Evolutionary conservation across 352 stramenopile genomes (phyloP).

Genomic region (Pythium plurisporium): DNA sequence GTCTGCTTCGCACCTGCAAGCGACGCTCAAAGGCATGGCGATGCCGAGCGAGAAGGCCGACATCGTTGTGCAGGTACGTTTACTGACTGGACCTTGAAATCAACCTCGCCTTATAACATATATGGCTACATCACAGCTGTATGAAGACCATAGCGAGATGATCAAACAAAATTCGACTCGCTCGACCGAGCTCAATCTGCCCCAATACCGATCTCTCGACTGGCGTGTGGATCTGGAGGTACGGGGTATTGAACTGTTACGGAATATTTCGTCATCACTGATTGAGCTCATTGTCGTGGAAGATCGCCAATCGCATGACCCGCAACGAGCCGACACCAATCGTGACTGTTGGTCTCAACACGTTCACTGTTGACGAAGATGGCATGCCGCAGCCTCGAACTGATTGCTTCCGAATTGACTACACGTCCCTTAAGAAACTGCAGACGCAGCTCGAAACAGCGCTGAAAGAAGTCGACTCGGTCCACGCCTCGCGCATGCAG

Average conservation of each 20-base stretch:
- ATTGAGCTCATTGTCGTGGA: background rate
- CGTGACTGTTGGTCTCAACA: slow-evolving; percentile 64
- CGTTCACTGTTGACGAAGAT: slow-evolving; percentile 7
- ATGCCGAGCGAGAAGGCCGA: slow-evolving; percentile 39
- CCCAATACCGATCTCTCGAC: slow-evolving; percentile 59
- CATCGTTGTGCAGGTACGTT: slow-evolving; percentile 41
- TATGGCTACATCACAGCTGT: slow-evolving; percentile 31
- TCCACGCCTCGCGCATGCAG: slow-evolving; percentile 69
- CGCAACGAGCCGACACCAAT: slow-evolving; percentile 60
- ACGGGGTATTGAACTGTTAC: too few species aligned
- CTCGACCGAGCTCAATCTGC: slow-evolving; percentile 35
- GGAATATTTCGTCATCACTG: too few species aligned
- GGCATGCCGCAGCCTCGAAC: slow-evolving; percentile 23
- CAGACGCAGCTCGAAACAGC: slow-evolving; percentile 61
- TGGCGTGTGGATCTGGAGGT: slow-evolving; percentile 82
- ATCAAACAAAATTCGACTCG: slow-evolving; percentile 51
- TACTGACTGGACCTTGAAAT: too few species aligned
- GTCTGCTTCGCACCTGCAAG: slow-evolving; percentile 34
- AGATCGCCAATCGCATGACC: slow-evolving; percentile 63
- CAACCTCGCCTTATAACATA: too few species aligned
- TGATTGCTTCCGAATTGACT: slow-evolving; percentile 57
- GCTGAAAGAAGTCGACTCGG: slow-evolving; percentile 62
- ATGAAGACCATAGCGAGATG: slow-evolving; percentile 34
- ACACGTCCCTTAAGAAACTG: slow-evolving; percentile 55
- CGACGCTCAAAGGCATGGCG: slow-evolving; percentile 41